These are phyloP conservation scores for Starmerella khaoyaiensis DNA, from an alignment of 805 yeast species.

Conservation along the genomic window DNA sequence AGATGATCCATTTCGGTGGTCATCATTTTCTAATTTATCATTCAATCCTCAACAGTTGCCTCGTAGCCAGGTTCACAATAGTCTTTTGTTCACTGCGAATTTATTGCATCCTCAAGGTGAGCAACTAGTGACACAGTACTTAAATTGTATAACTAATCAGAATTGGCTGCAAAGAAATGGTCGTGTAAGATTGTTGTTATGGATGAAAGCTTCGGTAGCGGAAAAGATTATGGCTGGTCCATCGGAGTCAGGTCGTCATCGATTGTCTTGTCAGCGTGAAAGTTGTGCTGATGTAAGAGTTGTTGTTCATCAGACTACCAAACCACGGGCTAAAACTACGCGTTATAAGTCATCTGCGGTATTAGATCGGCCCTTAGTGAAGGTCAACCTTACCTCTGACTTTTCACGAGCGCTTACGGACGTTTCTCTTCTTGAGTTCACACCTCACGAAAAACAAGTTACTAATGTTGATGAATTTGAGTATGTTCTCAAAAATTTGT, in stretches of 20 bases:
- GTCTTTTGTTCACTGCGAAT: constrained; percentile 47
- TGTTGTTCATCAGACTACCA: constrained; percentile 15
- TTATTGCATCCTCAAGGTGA: constrained; percentile 48
- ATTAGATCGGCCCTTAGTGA: constrained; percentile 13
- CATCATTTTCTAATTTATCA: constrained; percentile 38
- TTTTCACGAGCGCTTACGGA: constrained; percentile 24
- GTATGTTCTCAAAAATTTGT: constrained; percentile 48
- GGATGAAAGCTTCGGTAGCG: constrained; percentile 52
- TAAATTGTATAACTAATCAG: constrained; percentile 49
- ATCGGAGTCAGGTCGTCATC: constrained; percentile 40
- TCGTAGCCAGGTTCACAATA: constrained; percentile 37
- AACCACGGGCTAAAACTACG: constrained; percentile 23
- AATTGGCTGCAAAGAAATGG: constrained; percentile 70
- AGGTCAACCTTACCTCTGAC: constrained; percentile 6
- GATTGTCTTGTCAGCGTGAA: constrained; percentile 53
- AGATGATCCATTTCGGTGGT: constrained; percentile 59
- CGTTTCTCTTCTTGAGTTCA: constrained; percentile 41
- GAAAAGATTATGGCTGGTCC: constrained; percentile 48
- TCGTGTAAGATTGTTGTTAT: constrained; percentile 57
- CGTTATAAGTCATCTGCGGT: constrained; percentile 12
- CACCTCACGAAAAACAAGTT: constrained; percentile 35
- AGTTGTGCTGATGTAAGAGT: constrained; percentile 43
- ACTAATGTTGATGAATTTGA: constrained; percentile 47
- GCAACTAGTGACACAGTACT: constrained; percentile 60
- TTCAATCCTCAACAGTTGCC: constrained; percentile 31